A percentile compares a stretch with the other conserved stretches of the same genome.
These are phyloP conservation scores for Platanthera guangdongensis DNA, from an alignment of 106 monocot species.

Conservation along the genomic window DNA sequence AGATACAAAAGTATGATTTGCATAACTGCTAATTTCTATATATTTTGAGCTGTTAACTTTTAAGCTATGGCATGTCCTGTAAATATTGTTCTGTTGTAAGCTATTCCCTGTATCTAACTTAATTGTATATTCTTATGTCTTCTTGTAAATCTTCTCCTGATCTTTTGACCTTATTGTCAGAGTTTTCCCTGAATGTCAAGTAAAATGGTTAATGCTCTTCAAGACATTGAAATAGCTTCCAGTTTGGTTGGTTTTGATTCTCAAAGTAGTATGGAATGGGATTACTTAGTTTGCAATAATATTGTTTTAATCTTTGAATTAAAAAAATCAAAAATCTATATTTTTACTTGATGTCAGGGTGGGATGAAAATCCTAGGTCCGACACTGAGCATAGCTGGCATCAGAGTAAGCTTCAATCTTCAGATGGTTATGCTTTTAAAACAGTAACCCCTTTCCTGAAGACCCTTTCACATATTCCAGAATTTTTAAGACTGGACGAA, in stretches of 20 bases:
- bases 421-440: no score
- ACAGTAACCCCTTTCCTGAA: no score
- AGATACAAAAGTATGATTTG: constrained; percentile 54
- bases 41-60: not conserved
- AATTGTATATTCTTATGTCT: not conserved
- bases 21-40: not conserved
- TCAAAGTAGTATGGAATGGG: no score
- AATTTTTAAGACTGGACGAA: no score
- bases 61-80: not conserved
- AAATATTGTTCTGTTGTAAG: not conserved
- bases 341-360: no score
- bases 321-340: no score
- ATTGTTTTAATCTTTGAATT: no score
- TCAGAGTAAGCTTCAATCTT: no score
- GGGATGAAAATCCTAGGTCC: no score
- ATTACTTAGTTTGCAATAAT: no score
- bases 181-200: constrained; percentile 24
- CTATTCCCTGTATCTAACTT: not conserved
- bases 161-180: not conserved
- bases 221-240: constrained; percentile 97
- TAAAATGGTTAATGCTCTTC: constrained; percentile 95
- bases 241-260: constrained; percentile 81
- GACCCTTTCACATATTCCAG: no score
- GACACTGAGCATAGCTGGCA: no score
- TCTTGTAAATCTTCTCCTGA: not conserved